A percentile compares a stretch with the other conserved stretches of the same genome.
Evolutionary conservation across 2,329 filamentous ascomycete species (phyloP).

Genomic region (Stachybotrys echinatus): DNA sequence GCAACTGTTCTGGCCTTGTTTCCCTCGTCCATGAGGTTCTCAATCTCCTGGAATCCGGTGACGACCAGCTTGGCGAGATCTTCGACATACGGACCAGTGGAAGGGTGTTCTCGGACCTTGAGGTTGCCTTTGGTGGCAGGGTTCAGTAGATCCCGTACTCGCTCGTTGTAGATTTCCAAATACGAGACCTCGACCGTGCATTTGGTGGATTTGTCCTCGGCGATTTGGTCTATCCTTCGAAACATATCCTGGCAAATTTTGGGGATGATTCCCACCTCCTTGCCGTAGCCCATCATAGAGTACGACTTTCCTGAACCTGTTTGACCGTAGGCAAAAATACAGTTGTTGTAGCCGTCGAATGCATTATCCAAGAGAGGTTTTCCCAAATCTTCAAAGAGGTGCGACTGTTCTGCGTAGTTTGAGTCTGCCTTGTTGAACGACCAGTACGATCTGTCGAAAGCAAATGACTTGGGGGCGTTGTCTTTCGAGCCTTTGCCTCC

Average conservation of each 20-base stretch:
- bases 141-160: conserved; percentile 91
- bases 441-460: conserved; percentile 97
- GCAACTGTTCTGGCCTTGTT: conserved; percentile 98
- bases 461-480: conserved; percentile 75
- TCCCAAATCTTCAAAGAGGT: conserved; percentile 84
- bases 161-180: conserved; percentile 98
- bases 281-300: conserved; percentile 99
- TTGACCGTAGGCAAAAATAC: conserved; percentile 98
- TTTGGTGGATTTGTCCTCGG: conserved; percentile 68
- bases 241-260: conserved; percentile 99
- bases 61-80: conserved; percentile 95
- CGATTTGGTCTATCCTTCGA: conserved; percentile 67
- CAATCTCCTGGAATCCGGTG: conserved; percentile 89
- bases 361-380: conserved; percentile 93
- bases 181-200: conserved; percentile 98
- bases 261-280: conserved; percentile 92
- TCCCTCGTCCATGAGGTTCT: conserved; percentile 97
- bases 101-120: conserved; percentile 95
- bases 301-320: conserved; percentile 98
- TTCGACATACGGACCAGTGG: conserved; percentile 95
- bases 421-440: conserved; percentile 80
- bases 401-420: conserved; percentile 84
- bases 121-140: conserved; percentile 93
- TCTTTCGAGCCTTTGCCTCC: conserved; percentile 64
- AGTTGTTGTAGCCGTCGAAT: conserved; percentile 98